Conservation (phyloP, 441 rosid genomes). For the Kokia cookei region DNA sequence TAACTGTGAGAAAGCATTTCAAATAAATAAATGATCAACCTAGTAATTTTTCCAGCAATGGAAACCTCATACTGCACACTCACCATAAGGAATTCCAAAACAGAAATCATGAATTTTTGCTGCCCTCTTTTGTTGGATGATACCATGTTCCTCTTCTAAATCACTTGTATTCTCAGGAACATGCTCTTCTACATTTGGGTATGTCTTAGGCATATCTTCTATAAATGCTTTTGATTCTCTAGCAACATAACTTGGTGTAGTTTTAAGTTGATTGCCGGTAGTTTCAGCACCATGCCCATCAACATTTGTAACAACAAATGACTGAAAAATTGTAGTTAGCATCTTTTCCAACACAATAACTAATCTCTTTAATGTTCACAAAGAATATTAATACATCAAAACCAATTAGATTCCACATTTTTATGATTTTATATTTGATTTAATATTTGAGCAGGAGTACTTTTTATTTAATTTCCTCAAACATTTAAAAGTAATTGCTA, state of each 20-base stretch:
- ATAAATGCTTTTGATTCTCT: conserved; percentile 38
- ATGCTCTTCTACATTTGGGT: conserved; percentile 17
- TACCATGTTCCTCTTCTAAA: conserved; percentile 25
- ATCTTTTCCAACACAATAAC: neutral
- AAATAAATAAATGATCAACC: neutral
- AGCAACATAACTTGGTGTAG: conserved; percentile 30
- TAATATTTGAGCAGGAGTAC: neutral
- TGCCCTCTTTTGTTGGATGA: conserved; percentile 23
- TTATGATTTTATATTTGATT: neutral
- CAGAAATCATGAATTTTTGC: conserved; percentile 91
- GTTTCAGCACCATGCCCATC: conserved; percentile 30
- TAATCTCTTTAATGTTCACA: neutral
- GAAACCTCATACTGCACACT: conserved; percentile 14
- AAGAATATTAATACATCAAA: neutral
- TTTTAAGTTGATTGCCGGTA: conserved; percentile 21
- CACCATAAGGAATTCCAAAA: conserved; percentile 92
- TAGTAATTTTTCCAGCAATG: neutral
- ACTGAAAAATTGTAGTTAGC: conserved; percentile 23
- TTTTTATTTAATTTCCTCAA: neutral
- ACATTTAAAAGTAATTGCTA: neutral
- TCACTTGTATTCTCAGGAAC: conserved; percentile 13
- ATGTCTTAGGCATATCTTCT: conserved; percentile 25
- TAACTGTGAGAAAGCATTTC: neutral
- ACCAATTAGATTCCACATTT: neutral
- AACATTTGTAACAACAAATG: conserved; percentile 42